Base-by-base conservation (phyloP, 495 filamentous ascomycete genomes). In the Mycothermus thermophilus region DNA sequence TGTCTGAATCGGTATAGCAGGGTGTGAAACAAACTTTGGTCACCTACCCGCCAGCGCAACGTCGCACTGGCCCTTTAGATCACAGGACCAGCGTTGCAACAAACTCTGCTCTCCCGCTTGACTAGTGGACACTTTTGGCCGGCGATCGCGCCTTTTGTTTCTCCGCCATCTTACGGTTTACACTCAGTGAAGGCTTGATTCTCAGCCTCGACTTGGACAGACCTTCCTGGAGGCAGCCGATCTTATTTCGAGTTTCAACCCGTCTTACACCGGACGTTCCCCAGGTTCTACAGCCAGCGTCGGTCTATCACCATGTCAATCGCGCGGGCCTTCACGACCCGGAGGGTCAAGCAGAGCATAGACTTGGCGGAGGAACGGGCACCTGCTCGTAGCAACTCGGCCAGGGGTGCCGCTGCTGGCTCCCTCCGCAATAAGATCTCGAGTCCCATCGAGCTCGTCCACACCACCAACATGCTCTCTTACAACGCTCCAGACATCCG, bases 391-490 rank as follows among this genome's bases (percentile, higher is more conserved):
- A 65, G 59, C 45, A 59, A 64, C 38, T 66, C 65, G 8, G 60
- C 54, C 1, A 68, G 60, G 47, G 48, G 44, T 7, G 46, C 49
- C 7, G 47, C 49, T 14, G 40, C 48, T 27, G 34, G 45, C 13
- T 50, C 57, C 4, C 62, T 71, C 40, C 64, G 71, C 37, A 47
- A 63, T 46, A 71, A 90, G 61, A 97, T 97, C 50, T 97, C 90
- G 13, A 72, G 68, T 8, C 90, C 90, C 2, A 67, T 95, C 30
- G 77, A 82, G 54, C 66, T 97, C 28, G 59, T 94, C 18, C 93
- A 88, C 13, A 93, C 92, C 3, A 96, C 92, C 38, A 97, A 96
- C 55, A 83, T 87, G 76, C 77, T 94, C 12, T 80, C 83, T 12
- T 93, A 90, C 67, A 86, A 87, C 48, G 86, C 90, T 8, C 92